A percentile compares a stretch with the other conserved stretches of the same genome.
Evolutionary conservation across 352 stramenopile genomes (phyloP).

Genomic region (Phytophthora agathidicida): DNA sequence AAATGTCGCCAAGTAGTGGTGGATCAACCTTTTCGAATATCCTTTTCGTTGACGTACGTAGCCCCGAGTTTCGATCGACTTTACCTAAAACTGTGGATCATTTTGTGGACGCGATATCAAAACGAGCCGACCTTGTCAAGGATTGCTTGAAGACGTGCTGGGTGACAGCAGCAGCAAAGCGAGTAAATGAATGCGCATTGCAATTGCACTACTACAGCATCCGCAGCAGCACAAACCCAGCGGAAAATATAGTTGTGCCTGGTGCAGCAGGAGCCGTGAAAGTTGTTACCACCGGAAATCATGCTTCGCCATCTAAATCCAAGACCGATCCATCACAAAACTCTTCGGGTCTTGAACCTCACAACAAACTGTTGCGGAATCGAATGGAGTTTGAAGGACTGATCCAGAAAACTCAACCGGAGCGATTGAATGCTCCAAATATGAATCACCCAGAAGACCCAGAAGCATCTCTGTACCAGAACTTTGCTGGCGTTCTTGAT

Average conservation of each 20-base stretch:
- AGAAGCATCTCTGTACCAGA: constrained; percentile 50
- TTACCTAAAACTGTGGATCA: constrained; percentile 84
- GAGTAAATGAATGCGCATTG: constrained; percentile 69
- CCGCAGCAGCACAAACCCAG: constrained; percentile 16
- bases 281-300: constrained; percentile 2
- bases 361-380: constrained; percentile 44
- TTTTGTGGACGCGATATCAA: constrained; percentile 87
- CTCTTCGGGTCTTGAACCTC: constrained; percentile 25
- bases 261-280: constrained; percentile 22
- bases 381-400: constrained; percentile 68
- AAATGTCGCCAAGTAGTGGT: constrained; percentile 48
- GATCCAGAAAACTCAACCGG: constrained; percentile 17
- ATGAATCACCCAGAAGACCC: constrained; percentile 38
- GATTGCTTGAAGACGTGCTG: constrained; percentile 87
- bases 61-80: constrained; percentile 58
- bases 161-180: constrained; percentile 70
- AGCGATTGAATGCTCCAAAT: constrained; percentile 11
- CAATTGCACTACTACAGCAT: constrained; percentile 40
- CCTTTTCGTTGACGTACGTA: constrained; percentile 85
- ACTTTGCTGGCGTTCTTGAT: constrained; percentile 79
- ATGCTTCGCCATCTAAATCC: constrained; percentile 26
- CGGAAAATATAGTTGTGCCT: constrained; percentile 21
- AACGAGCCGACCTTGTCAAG: constrained; percentile 82
- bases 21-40: constrained; percentile 66
- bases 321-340: constrained; percentile 10